These are phyloP conservation scores for Byssochlamys sp. DNA, from an alignment of 2,329 filamentous ascomycete genomes.

Conservation along the genomic window DNA sequence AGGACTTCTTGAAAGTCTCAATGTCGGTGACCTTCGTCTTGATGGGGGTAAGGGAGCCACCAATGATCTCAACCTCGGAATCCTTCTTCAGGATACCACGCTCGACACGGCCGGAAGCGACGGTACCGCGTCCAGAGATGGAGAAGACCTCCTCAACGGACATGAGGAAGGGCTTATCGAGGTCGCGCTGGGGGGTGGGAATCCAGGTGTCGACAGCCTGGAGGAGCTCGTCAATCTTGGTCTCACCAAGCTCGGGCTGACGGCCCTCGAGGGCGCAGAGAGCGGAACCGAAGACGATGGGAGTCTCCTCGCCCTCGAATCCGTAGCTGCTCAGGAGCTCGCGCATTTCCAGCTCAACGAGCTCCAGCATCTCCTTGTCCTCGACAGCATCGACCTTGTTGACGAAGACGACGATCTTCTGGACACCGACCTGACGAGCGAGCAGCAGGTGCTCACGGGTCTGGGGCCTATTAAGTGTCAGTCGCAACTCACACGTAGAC, in stretches of 20 bases:
- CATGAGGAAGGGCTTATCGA: conserved; percentile 99
- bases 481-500: neutral
- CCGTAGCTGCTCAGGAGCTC: conserved; percentile 86
- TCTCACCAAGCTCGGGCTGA: conserved; percentile 71
- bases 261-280: conserved; percentile 86
- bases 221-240: conserved; percentile 87
- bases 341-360: conserved; percentile 99
- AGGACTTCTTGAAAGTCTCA: conserved; percentile 99
- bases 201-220: conserved; percentile 90
- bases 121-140: conserved; percentile 86
- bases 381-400: conserved; percentile 98
- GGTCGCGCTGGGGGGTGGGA: conserved; percentile 82
- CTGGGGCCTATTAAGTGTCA: conserved; percentile 58
- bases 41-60: conserved; percentile 70
- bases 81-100: conserved; percentile 90
- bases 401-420: conserved; percentile 97
- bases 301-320: conserved; percentile 96
- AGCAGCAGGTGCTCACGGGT: conserved; percentile 96
- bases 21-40: conserved; percentile 99
- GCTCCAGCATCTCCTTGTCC: conserved; percentile 98
- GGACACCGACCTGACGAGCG: conserved; percentile 93
- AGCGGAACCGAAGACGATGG: conserved; percentile 92
- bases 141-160: conserved; percentile 90
- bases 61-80: conserved; percentile 85
- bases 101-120: conserved; percentile 93